Evolutionary conservation across 495 filamentous ascomycete species (phyloP).

Genomic region (Neurospora tetraspora): DNA sequence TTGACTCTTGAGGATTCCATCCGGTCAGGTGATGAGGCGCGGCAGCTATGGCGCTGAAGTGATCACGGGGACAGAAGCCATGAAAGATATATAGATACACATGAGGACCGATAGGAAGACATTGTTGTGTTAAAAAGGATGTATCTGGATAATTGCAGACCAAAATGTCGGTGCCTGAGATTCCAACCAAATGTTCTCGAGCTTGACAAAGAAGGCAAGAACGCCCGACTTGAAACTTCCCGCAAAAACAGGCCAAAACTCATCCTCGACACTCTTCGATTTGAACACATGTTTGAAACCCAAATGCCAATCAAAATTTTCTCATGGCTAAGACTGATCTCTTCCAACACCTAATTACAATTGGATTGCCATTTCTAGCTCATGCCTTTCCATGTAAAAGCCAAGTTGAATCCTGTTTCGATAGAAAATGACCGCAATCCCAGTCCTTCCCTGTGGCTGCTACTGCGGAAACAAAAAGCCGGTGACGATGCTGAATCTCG

Average conservation of each 20-base stretch:
- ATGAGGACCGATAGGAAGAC: background rate
- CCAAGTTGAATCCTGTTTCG: no score
- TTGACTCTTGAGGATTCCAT: background rate
- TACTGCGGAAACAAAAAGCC: no score
- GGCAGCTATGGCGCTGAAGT: background rate
- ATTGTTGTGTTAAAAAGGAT: background rate
- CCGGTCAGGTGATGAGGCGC: background rate
- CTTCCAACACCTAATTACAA: no score
- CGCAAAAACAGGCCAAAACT: background rate
- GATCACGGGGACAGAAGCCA: background rate
- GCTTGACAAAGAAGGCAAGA: background rate
- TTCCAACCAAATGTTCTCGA: background rate
- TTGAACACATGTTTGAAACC: background rate
- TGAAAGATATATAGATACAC: background rate
- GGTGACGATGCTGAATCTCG: no score
- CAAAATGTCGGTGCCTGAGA: background rate
- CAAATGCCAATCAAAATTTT: no score
- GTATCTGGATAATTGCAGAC: background rate
- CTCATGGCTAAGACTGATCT: no score
- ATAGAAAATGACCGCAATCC: no score
- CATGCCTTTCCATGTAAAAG: no score
- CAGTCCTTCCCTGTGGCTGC: no score
- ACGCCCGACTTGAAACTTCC: background rate
- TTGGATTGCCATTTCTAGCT: no score
- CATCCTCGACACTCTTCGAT: background rate